Conservation (phyloP, 2,329 filamentous ascomycete genomes). For the Diaporthe capsici region DNA sequence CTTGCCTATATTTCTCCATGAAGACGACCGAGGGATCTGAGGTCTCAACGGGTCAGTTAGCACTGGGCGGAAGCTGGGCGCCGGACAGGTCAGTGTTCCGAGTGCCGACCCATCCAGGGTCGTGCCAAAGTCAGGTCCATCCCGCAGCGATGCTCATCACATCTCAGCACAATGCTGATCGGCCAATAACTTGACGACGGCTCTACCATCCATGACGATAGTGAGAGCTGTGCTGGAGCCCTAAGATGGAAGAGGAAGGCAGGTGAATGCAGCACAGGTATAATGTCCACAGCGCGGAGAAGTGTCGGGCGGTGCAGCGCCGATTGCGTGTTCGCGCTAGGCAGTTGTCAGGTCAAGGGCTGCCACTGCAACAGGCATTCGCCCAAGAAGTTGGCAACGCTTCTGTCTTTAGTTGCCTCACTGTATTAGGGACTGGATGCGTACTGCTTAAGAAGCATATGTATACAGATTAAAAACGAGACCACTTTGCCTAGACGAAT, state of each 20-base stretch:
- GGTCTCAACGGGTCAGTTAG: not conserved
- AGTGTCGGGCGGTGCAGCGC: not conserved
- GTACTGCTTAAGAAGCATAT: too few species aligned
- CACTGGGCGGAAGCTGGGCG: slow-evolving; percentile 3
- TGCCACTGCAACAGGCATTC: too few species aligned
- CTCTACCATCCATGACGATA: not conserved
- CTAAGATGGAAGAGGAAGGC: slow-evolving; percentile 6
- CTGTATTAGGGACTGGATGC: too few species aligned
- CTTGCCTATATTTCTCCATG: not conserved
- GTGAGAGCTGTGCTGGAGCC: not conserved
- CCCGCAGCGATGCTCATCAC: not conserved
- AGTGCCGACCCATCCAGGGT: slow-evolving; percentile 5
- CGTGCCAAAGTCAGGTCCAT: not conserved
- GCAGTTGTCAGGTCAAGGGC: not conserved
- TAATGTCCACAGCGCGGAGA: not conserved
- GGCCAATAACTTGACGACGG: not conserved
- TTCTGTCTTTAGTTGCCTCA: not conserved
- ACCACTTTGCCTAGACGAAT: not conserved
- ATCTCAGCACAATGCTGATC: slow-evolving; percentile 5
- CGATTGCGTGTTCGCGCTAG: slow-evolving; percentile 1
- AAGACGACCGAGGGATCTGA: not conserved
- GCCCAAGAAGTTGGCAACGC: not conserved
- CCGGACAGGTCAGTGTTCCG: slow-evolving; percentile 17
- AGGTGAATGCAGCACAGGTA: not conserved
- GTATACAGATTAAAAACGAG: too few species aligned